A percentile compares a stretch with the other conserved stretches of the same genome.
Evolutionary conservation across 2,329 filamentous ascomycete genomes (phyloP).

Genomic region (Plectosphaerella plurivora): DNA sequence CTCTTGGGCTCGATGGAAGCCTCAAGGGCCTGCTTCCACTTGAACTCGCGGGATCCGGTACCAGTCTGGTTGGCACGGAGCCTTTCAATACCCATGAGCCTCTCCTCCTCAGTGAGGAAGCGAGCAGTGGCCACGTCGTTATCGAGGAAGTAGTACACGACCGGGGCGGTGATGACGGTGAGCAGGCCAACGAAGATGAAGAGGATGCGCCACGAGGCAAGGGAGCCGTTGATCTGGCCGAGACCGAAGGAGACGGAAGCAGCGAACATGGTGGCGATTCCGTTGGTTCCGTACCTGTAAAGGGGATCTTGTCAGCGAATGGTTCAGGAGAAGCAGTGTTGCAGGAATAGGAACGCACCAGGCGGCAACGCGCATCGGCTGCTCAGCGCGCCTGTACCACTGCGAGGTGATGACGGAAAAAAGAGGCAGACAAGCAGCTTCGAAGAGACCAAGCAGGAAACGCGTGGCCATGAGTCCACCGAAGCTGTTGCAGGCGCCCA

Average conservation of each 20-base stretch:
- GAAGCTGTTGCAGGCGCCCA: constrained; percentile 14
- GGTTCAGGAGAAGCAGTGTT: neutral
- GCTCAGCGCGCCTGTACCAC: constrained; percentile 48
- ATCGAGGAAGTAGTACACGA: constrained; percentile 57
- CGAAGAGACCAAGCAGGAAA: constrained; percentile 16
- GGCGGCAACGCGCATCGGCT: constrained; percentile 58
- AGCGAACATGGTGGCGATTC: constrained; percentile 51
- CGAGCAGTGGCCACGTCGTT: constrained; percentile 51
- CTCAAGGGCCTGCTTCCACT: constrained; percentile 59
- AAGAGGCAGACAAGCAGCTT: constrained; percentile 29
- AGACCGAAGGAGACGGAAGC: constrained; percentile 53
- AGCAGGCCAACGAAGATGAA: constrained; percentile 59
- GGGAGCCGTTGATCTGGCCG: constrained; percentile 40
- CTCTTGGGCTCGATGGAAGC: constrained; percentile 43
- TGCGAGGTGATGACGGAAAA: constrained; percentile 42
- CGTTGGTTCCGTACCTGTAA: constrained; percentile 52
- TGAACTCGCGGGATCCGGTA: constrained; percentile 66
- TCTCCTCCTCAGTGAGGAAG: constrained; percentile 61
- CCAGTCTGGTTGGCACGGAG: constrained; percentile 73
- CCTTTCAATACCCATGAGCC: constrained; percentile 63
- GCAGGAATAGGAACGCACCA: constrained; percentile 32
- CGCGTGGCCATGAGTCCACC: constrained; percentile 13
- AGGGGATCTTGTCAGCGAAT: neutral
- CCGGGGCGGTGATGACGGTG: constrained; percentile 52
- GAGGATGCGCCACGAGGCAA: constrained; percentile 40